phyloP scores from a whole-genome alignment of 1,139 yeast genomes.

The Groenewaldozyma auringiensis region DNA sequence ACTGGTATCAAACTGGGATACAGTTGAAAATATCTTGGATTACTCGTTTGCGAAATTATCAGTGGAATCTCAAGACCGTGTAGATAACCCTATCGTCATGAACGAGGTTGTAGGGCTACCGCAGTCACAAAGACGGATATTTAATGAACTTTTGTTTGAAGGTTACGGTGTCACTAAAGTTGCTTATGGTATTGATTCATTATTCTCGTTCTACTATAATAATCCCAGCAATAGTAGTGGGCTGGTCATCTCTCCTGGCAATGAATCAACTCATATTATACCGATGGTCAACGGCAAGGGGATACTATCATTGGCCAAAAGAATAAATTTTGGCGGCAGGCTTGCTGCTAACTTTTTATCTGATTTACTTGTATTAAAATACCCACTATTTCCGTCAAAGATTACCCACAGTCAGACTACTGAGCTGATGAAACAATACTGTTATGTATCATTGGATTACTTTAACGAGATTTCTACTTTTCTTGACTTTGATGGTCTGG shows the following conservation, averaged over 20 bases:
- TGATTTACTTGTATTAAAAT: constrained; percentile 63
- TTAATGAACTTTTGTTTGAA: constrained; percentile 80
- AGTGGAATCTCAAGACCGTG: constrained; percentile 48
- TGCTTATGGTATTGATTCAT: constrained; percentile 72
- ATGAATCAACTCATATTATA: constrained; percentile 73
- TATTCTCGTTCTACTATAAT: constrained; percentile 55
- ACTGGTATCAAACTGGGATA: constrained; percentile 86
- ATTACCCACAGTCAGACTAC: constrained; percentile 58
- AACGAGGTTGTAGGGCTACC: constrained; percentile 72
- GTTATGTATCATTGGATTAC: constrained; percentile 69
- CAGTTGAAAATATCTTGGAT: constrained; percentile 72
- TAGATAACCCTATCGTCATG: constrained; percentile 76
- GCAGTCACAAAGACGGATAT: constrained; percentile 55
- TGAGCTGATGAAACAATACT: constrained; percentile 61
- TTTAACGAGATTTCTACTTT: constrained; percentile 50
- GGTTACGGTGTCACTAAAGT: constrained; percentile 67
- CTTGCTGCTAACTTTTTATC: constrained; percentile 59
- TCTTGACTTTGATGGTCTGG: constrained; percentile 58
- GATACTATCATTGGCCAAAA: constrained; percentile 56
- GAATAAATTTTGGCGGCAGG: constrained; percentile 91
- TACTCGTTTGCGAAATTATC: constrained; percentile 67
- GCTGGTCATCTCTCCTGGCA: constrained; percentile 71
- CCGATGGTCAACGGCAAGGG: constrained; percentile 72
- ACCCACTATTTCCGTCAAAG: constrained; percentile 84
- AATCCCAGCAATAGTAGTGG: constrained; percentile 45